Evolutionary conservation across 371 early-diverging fungal species (phyloP).

Genomic region (Fennellomyces sp.): DNA sequence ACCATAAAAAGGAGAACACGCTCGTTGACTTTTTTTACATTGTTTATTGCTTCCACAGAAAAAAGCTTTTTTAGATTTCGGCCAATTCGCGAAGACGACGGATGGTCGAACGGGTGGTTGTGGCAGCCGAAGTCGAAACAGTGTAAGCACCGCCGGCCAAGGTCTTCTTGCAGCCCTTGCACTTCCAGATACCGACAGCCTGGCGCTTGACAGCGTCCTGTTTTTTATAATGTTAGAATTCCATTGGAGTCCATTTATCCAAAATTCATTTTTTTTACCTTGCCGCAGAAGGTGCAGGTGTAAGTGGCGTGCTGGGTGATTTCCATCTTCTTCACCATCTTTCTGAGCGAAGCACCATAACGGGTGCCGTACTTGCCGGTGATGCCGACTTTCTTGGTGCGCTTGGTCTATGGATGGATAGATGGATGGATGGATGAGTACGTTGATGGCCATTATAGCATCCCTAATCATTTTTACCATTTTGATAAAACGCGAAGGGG

Average conservation of each 20-base stretch:
- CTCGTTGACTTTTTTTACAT: too few relatives aligned
- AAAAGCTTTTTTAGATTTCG: constrained; percentile 85
- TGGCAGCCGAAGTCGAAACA: constrained; percentile 93
- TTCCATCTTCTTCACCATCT: constrained; percentile 99
- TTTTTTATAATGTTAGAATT: background rate
- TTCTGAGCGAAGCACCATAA: constrained; percentile 99
- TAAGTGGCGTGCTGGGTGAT: constrained; percentile 99
- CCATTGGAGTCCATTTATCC: background rate
- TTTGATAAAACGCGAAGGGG: constrained; percentile 8
- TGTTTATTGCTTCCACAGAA: constrained; percentile 52
- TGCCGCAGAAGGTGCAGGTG: constrained; percentile 99
- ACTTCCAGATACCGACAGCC: constrained; percentile 99
- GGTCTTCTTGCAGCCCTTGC: constrained; percentile 95
- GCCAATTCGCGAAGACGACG: constrained; percentile 98
- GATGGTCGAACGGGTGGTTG: constrained; percentile 92
- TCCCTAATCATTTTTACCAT: background rate
- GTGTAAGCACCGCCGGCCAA: constrained; percentile 99
- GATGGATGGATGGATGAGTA: constrained; percentile 8
- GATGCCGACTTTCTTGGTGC: constrained; percentile 99
- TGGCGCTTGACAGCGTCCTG: constrained; percentile 95
- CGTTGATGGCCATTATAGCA: background rate
- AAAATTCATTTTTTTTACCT: constrained; percentile 48
- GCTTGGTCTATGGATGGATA: constrained; percentile 77
- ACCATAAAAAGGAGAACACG: too few relatives aligned
- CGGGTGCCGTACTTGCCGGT: constrained; percentile 99